These are phyloP conservation scores for Diaporthe ilicicola DNA, from an alignment of 2,329 filamentous ascomycete genomes.

Conservation along the genomic window DNA sequence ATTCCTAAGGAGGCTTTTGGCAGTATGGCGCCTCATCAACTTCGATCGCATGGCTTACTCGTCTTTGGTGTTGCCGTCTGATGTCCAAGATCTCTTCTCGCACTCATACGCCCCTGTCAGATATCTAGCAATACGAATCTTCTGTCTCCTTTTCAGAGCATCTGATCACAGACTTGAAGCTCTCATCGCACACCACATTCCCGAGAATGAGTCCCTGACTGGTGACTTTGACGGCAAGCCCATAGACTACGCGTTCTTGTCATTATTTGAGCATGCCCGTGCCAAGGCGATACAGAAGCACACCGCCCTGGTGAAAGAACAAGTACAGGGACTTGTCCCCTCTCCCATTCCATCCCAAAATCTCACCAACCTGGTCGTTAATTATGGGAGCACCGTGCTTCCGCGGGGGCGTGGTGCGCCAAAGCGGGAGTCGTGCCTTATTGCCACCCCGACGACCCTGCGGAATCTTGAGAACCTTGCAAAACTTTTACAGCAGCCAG, in stretches of 20 bases:
- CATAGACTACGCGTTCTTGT: constrained; percentile 82
- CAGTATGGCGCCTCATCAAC: constrained; percentile 80
- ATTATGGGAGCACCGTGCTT: constrained; percentile 73
- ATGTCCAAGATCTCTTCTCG: constrained; percentile 74
- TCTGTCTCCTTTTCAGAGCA: constrained; percentile 80
- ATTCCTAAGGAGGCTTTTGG: constrained; percentile 62
- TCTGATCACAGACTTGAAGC: constrained; percentile 81
- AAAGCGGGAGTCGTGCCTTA: constrained; percentile 59
- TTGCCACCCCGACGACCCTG: constrained; percentile 77
- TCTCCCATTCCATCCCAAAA: constrained; percentile 41
- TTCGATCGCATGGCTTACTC: constrained; percentile 77
- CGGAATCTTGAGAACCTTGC: constrained; percentile 77
- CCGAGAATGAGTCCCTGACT: constrained; percentile 64
- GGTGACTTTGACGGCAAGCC: constrained; percentile 78
- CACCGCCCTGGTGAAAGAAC: constrained; percentile 24
- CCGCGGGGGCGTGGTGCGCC: constrained; percentile 66
- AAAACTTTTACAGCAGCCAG: constrained; percentile 68
- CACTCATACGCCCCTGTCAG: constrained; percentile 69
- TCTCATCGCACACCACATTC: constrained; percentile 73
- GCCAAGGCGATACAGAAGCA: constrained; percentile 55
- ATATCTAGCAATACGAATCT: constrained; percentile 83
- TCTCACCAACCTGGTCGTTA: constrained; percentile 68
- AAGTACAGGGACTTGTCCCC: neutral
- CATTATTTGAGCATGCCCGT: constrained; percentile 65
- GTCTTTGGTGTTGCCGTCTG: constrained; percentile 68